Base-by-base conservation (phyloP, 176 grass and related monocot genomes). In the Aegilops speltoides region DNA sequence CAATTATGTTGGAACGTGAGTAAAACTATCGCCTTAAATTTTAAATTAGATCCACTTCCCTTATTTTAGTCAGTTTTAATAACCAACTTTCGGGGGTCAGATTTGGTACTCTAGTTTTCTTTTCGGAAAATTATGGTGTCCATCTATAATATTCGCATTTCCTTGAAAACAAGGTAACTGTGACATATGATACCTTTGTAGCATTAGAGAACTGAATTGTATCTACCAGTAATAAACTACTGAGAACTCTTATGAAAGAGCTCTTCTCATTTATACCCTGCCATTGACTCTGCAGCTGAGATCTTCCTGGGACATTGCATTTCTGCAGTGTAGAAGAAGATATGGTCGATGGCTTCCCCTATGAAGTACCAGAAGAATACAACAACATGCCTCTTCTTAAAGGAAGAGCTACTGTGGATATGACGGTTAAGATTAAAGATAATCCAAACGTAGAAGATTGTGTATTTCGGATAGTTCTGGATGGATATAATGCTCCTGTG, bases 301-400 rank as follows among this genome's bases (percentile, higher is more conserved):
- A 91, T 94, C 94, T 95, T 95, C 87, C 94, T 95, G 91, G 89
- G 89, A 91, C 91, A 91, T 93, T 95, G 91, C 89, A 87, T 95
- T 95, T 95, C 94, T 96, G 97, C 97, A 99, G 97, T 90, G 85
- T 99, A 96, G 97, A 99, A 99, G 97, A 99, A 94, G 97, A 99
- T 86, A 99, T 99, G 97, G 79, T 99, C 12, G 97, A 93, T 91
- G 92, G 94, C 67, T 99, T 99, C 85, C 97, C 94, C 10, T 96
- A 78, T 80, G 92, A 96, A 88, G 84, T 99, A 12, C 97, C 97
- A 64, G 97, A 96, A 77, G 97, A 99, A 48, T 99, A 94, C 85
- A 89, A 83, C 48, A 93, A 15, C 84, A 87, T 99, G 94, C 97
- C 97, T 88, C 92, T 96, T 86, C 91, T 99, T 76, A 94, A 99